Base-by-base conservation (phyloP, 2,329 filamentous ascomycete species). In the Diaporthe sp. region DNA sequence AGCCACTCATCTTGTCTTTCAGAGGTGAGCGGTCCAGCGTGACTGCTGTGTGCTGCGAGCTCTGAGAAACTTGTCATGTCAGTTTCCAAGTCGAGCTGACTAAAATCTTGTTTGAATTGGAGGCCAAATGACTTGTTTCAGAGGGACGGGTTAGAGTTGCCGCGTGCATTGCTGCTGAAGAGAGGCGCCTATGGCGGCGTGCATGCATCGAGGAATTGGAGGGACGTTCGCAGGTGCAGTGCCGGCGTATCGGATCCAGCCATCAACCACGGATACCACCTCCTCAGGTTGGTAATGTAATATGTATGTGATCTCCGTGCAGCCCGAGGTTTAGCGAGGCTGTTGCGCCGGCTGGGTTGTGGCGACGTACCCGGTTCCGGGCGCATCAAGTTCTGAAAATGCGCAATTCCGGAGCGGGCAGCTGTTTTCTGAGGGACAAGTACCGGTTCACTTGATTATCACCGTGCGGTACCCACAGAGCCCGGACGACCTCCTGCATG, bases 401-500 rank as follows among this genome's bases (percentile, higher is more conserved):
- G 15, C n/a, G 57, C 57, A 22, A 42, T 59, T 67, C 42, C 67
- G 46, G 51, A 25, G 28, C 28, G 53, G 42, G 28, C 57, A 59
- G 65, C 25, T 42, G 53, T 31, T 57, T 58, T 10, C n/a, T 57
- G 7, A 22, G n/a, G 44, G 7, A 49, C 44, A 46, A 15, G 69
- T 46, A 17, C 25, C 34, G 57, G 49, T 58, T 67, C 37, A 19
- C 37, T 62, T 25, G 34, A 22, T 42, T 7, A 17, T 37, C n/a
- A 25, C 42, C 13, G 58, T 28, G 55, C 4, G 25, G 75, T 75
- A 69, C 61, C 68, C 74, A 69, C 75, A 75, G 55, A 51, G 57
- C 68, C 37, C 15, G 68, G 25, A 28, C 22, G 34, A 51, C 65
- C 75, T 76, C 75, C 69, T 73, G 75, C 73, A 76, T 76, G 44